Evolutionary conservation across 1,284 basidiomycete genomes (phyloP).

Genomic region (Puccinia triticina): DNA sequence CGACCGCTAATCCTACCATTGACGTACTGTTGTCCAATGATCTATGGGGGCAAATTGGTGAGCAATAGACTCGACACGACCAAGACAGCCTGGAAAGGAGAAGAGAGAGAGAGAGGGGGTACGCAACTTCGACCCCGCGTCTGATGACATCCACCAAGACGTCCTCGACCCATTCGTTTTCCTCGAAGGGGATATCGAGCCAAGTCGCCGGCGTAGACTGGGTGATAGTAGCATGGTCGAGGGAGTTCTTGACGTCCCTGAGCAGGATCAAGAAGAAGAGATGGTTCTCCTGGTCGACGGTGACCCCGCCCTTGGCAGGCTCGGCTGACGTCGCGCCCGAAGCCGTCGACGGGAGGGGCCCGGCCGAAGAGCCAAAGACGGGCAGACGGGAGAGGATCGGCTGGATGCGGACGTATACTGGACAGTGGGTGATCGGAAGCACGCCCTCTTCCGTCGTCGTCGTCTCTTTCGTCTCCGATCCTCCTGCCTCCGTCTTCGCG

Average conservation of each 20-base stretch:
- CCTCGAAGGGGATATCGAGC: slow-evolving; percentile 81
- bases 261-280: slow-evolving; percentile 84
- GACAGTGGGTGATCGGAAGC: slow-evolving; percentile 69
- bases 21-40: slow-evolving; percentile 50
- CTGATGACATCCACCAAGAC: slow-evolving; percentile 79
- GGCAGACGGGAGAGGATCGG: slow-evolving; percentile 73
- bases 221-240: slow-evolving; percentile 74
- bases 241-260: slow-evolving; percentile 75
- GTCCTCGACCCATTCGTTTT: slow-evolving; percentile 93
- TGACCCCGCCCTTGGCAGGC: slow-evolving; percentile 55
- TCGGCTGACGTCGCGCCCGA: slow-evolving; percentile 57
- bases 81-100: neutral
- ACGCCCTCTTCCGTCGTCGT: neutral
- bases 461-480: neutral
- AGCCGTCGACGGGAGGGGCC: slow-evolving; percentile 69
- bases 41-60: neutral
- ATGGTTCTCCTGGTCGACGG: slow-evolving; percentile 62
- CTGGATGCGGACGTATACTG: slow-evolving; percentile 91
- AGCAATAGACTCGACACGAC: neutral
- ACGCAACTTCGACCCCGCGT: slow-evolving; percentile 71
- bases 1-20: slow-evolving; percentile 41
- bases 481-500: neutral
- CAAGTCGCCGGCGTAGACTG: slow-evolving; percentile 79
- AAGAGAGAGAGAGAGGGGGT: neutral
- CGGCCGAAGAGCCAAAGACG: slow-evolving; percentile 79